phyloP scores from a whole-genome alignment of 768 basidiomycete genomes.

The Boletus barrowsii region DNA sequence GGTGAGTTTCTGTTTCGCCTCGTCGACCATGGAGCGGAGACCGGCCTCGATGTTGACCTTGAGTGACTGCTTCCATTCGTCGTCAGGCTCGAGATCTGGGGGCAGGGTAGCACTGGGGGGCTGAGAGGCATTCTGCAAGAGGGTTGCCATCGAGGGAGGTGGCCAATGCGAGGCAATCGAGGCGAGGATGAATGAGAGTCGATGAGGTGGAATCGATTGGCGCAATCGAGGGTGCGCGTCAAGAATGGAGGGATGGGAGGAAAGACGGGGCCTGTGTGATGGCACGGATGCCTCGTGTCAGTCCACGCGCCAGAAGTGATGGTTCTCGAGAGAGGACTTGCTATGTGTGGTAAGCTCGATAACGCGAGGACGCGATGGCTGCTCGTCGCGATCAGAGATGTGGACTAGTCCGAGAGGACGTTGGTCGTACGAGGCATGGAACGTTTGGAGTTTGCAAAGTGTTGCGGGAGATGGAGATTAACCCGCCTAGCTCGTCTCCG shows the following conservation, averaged over 20 bases:
- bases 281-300: conserved; percentile 55
- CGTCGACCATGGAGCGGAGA: conserved; percentile 44
- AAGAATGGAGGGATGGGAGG: conserved; percentile 16
- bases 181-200: conserved; percentile 5
- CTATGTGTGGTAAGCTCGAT: too few species aligned
- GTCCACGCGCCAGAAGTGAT: conserved; percentile 43
- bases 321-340: conserved; percentile 3
- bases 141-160: conserved; percentile 22
- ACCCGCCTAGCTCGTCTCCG: too few species aligned
- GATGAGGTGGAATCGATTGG: neutral
- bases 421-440: too few species aligned
- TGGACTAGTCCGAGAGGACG: too few species aligned
- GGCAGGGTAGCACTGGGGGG: conserved; percentile 6
- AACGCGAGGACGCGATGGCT: too few species aligned
- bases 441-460: too few species aligned
- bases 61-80: conserved; percentile 50
- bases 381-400: too few species aligned
- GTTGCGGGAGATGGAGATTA: too few species aligned
- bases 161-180: neutral
- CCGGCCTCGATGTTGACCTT: conserved; percentile 51
- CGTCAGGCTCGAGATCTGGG: conserved; percentile 46
- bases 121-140: conserved; percentile 17
- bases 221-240: too few species aligned
- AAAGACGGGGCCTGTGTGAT: conserved; percentile 35
- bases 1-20: conserved; percentile 59